Percentiles rank a stretch among this genome's conserved stretches.
phyloP scores from a whole-genome alignment of 1,139 yeast genomes.

The Lodderomyces metapsilosis region DNA sequence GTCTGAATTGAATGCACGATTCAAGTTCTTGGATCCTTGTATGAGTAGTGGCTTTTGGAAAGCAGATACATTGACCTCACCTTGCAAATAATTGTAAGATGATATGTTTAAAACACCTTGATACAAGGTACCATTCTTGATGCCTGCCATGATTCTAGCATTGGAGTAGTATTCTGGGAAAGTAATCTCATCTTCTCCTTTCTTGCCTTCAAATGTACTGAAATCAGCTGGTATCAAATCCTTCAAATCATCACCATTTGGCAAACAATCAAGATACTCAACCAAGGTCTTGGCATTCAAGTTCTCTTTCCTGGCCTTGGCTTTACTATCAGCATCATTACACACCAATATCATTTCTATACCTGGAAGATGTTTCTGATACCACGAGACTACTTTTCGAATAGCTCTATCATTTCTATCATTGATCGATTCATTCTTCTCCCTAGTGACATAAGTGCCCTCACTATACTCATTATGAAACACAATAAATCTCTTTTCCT shows the following conservation, averaged over 20 bases:
- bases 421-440: slow-evolving; percentile 70
- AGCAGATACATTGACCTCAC: slow-evolving; percentile 69
- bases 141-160: slow-evolving; percentile 86
- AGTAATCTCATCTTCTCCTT: slow-evolving; percentile 46
- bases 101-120: slow-evolving; percentile 84
- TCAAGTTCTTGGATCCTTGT: slow-evolving; percentile 78
- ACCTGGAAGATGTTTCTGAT: slow-evolving; percentile 56
- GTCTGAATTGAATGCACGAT: slow-evolving; percentile 91
- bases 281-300: slow-evolving; percentile 55
- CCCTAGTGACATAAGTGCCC: slow-evolving; percentile 65
- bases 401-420: slow-evolving; percentile 94
- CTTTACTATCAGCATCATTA: slow-evolving; percentile 70
- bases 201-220: slow-evolving; percentile 12
- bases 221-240: slow-evolving; percentile 70
- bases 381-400: slow-evolving; percentile 74
- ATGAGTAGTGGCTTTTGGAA: slow-evolving; percentile 81
- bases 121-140: slow-evolving; percentile 80
- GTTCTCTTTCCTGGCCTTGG: slow-evolving; percentile 55
- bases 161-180: slow-evolving; percentile 80
- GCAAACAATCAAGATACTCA: slow-evolving; percentile 68
- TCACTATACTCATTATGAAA: slow-evolving; percentile 90
- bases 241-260: slow-evolving; percentile 72
- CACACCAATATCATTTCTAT: slow-evolving; percentile 67
- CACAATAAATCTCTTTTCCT: slow-evolving; percentile 81
- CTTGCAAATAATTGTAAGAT: slow-evolving; percentile 86